Conservation (phyloP, 1,284 basidiomycete species). For the Melampsora americana region DNA sequence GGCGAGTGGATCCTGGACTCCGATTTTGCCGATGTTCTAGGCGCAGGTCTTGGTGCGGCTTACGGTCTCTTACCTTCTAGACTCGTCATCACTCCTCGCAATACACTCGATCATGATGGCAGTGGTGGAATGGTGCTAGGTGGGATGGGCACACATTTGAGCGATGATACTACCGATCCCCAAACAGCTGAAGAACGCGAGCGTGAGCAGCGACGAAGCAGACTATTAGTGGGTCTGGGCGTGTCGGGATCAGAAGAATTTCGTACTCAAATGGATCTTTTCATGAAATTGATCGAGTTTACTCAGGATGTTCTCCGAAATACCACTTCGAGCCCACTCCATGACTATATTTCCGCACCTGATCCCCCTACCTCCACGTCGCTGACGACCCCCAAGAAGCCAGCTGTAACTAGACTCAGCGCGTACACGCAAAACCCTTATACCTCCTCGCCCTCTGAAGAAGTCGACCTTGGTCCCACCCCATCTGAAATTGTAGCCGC, state of each 20-base stretch:
- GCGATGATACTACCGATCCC: conserved; percentile 54
- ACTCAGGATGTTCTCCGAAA: conserved; percentile 72
- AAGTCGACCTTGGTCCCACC: conserved; percentile 6
- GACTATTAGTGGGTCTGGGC: conserved; percentile 66
- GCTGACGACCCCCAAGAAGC: conserved; percentile 49
- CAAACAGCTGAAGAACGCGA: conserved; percentile 60
- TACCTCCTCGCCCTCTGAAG: not conserved
- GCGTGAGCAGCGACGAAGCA: conserved; percentile 61
- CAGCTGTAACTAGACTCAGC: conserved; percentile 57
- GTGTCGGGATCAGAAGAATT: conserved; percentile 73
- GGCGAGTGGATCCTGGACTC: conserved; percentile 91
- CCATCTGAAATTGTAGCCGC: conserved; percentile 42
- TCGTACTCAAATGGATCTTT: conserved; percentile 74
- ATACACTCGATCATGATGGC: conserved; percentile 13
- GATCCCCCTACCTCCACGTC: conserved; percentile 44
- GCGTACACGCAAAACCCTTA: not conserved
- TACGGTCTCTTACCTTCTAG: conserved; percentile 88
- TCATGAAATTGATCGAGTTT: conserved; percentile 85
- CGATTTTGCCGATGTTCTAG: conserved; percentile 92
- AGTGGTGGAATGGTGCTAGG: conserved; percentile 64
- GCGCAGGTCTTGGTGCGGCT: conserved; percentile 86
- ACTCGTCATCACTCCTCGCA: conserved; percentile 57
- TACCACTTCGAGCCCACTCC: conserved; percentile 55
- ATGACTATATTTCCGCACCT: conserved; percentile 59
- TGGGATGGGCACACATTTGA: conserved; percentile 58